Evolutionary conservation across 805 yeast species (phyloP), one percentile per base, ranked within the genome.

Genomic region (Metschnikowia orientalis): DNA sequence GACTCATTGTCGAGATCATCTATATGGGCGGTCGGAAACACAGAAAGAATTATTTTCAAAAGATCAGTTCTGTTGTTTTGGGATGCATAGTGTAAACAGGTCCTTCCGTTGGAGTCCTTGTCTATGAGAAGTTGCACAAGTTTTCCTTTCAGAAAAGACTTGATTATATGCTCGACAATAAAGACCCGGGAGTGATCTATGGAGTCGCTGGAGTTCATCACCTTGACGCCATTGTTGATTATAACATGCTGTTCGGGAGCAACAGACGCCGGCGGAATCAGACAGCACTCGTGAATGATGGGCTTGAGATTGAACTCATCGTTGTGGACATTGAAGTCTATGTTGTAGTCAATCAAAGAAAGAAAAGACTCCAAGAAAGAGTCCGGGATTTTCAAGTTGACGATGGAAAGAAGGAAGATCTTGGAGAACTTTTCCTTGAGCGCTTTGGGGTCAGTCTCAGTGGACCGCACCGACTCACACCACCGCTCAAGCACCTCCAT

Each of bases 61-160:
- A 75, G 49, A 38, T 67, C 73, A 10, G 63, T 55, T 30, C 72
- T 50, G 41, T 71, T 68, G 44, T 73, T 67, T 45, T 73, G 73
- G 3, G 94, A 73, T 4, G 95, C 94, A 53, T 88, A 87, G 57
- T 90, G 97, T 11, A 92, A 61, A 14, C 97, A 89, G 1, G 81
- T 78, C 42, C 90, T 71, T 3, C 94, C 95, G 44, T 77, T 75
- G 29, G 73, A 67, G 55, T 84, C 94, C 48, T 69, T 73, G 22
- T 57, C 40, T 3, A 50, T 48, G 13, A 65, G 51, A 7, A 65
- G 38, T 4, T 51, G 42, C 7, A 40, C 30, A 3, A 54, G 32
- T 0, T 50, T 42, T 3, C 40, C 39, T 2, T 38, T 34, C 2
- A 48, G 23, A 9, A 54, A 34, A 23, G 44, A 50, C 2, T 53